phyloP scores from a whole-genome alignment of 805 yeast genomes.

The Candida rishiriensis region DNA sequence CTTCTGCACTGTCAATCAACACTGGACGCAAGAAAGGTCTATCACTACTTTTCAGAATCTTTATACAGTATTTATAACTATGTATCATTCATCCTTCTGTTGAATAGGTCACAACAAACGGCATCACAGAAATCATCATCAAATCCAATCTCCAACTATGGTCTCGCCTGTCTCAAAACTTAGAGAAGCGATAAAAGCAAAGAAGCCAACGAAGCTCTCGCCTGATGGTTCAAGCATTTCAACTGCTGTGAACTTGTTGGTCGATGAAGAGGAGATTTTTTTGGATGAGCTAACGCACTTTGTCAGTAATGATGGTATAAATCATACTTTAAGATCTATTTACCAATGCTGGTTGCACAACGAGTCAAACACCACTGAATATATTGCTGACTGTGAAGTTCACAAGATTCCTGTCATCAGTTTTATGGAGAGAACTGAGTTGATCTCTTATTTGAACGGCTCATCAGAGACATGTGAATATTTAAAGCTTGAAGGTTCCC shows the following conservation, averaged over 20 bases:
- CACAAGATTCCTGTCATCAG: constrained; percentile 64
- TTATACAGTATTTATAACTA: too few species aligned
- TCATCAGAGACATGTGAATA: constrained; percentile 55
- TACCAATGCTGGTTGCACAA: constrained; percentile 75
- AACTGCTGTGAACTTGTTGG: constrained; percentile 13
- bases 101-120: too few species aligned
- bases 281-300: constrained; percentile 45
- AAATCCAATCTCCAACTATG: neutral
- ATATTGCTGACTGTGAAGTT: constrained; percentile 66
- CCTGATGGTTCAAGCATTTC: constrained; percentile 17
- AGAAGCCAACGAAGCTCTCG: constrained; percentile 7
- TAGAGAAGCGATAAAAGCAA: constrained; percentile 13
- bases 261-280: constrained; percentile 13
- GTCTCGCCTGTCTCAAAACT: constrained; percentile 10
- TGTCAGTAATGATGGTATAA: constrained; percentile 38
- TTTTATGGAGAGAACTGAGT: constrained; percentile 80
- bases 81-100: too few species aligned
- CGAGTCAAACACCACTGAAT: constrained; percentile 75
- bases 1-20: too few species aligned
- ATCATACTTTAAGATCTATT: constrained; percentile 52
- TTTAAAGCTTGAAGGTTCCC: constrained; percentile 27
- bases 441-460: constrained; percentile 78
- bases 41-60: too few species aligned
- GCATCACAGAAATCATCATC: too few species aligned
- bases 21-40: too few species aligned